Base-by-base conservation (phyloP, 345 rosid genomes). In the Turritis glabra region DNA sequence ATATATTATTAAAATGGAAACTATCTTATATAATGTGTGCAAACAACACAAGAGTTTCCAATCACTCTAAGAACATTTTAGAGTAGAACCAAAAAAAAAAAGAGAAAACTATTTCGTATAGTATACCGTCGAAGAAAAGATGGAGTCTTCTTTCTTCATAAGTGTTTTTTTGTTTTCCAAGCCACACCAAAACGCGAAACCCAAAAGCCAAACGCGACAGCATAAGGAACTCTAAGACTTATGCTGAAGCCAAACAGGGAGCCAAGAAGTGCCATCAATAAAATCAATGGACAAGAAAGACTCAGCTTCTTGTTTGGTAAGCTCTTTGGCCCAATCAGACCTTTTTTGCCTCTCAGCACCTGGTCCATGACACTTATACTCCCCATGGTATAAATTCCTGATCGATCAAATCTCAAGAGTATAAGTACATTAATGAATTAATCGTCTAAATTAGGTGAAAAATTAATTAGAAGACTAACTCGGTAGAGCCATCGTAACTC, bases 201-300 rank as follows among this genome's bases (percentile, higher is more conserved):
- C 57, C 27, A 43, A 44, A 65, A 46, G 47, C 29, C 40, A 66
- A 57, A 66, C 38, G 68, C 52, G 59, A 26, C 33, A 27, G 44
- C 58, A 25, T 26, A 46, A 43, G 11, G 17, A 56, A n/a, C 37
- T 33, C 71, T 77, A 77, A 66, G 54, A 78, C 52, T 32, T 67
- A 11, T 78, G 65, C 14, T 72, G 58, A 72, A 72, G 77, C 81
- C 81, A 78, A 51, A 64, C 95, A 7, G 99, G 99, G 23, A 95
- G 90, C 97, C 99, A 92, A 8, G 85, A 67, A 32, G 79, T 72
- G 56, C 99, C 99, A 68, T 86, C 77, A 19, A 95, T 84, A 80
- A 82, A 90, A 76, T 87, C 89, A 66, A 90, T 79, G 44, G 96
- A 80, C 79, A 82, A 33, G 82, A 83, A 91, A 2, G 55, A 59